Base-by-base conservation (phyloP, 345 rosid genomes). In the Lumnitzera racemosa region DNA sequence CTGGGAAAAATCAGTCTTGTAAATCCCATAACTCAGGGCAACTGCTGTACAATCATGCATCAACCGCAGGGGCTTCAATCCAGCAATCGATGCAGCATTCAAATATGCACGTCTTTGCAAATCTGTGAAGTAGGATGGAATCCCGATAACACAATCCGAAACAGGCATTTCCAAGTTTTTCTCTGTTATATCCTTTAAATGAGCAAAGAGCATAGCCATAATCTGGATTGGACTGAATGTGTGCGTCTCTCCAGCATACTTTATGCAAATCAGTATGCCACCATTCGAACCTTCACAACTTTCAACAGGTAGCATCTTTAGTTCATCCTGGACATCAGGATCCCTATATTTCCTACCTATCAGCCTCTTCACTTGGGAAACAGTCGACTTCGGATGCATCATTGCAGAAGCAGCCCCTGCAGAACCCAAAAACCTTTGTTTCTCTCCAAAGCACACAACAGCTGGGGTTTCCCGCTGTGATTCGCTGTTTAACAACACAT, bases 121-220 rank as follows among this genome's bases (percentile, higher is more conserved):
- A 53, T 83, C 88, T 0, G 83, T 71, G 61, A 80, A 83, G 74
- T 83, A 78, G 12, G 85, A 80, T 46, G 88, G 88, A 56, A 83
- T 49, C 53, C 88, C 83, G 58, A 80, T 78, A 59, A 83, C 88
- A 47, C 88, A 80, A 62, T 83, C 83, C 3, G 43, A 24, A 27
- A 83, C 73, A 12, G 83, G 73, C 64, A 69, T 73, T 65, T 73
- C 82, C 74, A 79, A 54, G 61, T 71, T 73, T 63, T 77, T 79
- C 80, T 75, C 84, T 0, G 84, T 47, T 64, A 82, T 67, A 3
- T 72, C 79, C 64, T 77, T 82, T 73, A 82, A 67, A 75, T 82
- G 84, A 0, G 84, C 70, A 56, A 82, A 75, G 29, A 82, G 67
- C 84, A 79, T 82, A 41, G 75, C 80, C 78, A 80, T 69, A 41